These are phyloP conservation scores for Calonectria montana DNA, from an alignment of 2,329 filamentous ascomycete genomes.

Conservation along the genomic window DNA sequence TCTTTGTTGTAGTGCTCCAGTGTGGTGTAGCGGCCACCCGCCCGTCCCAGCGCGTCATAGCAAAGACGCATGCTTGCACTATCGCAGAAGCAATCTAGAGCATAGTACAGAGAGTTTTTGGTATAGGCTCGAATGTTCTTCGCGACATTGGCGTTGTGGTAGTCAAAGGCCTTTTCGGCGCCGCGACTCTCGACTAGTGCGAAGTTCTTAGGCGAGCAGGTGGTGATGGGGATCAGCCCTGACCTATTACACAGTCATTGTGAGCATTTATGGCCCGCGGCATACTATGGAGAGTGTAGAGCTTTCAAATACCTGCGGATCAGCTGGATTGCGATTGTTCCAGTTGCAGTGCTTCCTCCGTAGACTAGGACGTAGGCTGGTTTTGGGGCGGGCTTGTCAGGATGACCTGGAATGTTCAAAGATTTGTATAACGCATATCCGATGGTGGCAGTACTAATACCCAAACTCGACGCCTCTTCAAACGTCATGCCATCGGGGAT, in stretches of 20 bases:
- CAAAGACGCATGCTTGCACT: constrained; percentile 46
- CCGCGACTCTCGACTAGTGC: constrained; percentile 8
- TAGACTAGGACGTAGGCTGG: constrained; percentile 16
- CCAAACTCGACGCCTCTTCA: constrained; percentile 14
- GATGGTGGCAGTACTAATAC: constrained; percentile 8
- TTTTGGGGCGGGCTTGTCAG: constrained; percentile 1
- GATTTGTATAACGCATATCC: constrained; percentile 10
- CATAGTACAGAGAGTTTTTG: constrained; percentile 24
- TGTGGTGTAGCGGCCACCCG: constrained; percentile 23
- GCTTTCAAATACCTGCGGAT: constrained; percentile 9
- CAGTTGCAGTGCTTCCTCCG: constrained; percentile 16
- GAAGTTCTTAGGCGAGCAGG: constrained; percentile 20
- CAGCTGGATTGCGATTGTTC: constrained; percentile 21
- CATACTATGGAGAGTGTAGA: not conserved
- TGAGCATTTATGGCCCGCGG: not conserved
- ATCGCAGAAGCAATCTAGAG: constrained; percentile 51
- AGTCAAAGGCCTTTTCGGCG: constrained; percentile 22
- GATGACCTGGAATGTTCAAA: constrained; percentile 10
- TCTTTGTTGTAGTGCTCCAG: constrained; percentile 8
- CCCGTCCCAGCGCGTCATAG: constrained; percentile 50
- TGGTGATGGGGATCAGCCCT: constrained; percentile 14
- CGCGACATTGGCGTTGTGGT: not conserved
- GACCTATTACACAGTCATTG: not conserved
- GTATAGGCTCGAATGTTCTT: not conserved
- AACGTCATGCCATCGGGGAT: not conserved